Base-by-base conservation (phyloP, 306 rosid genomes). In the Pterocarpus santalinus region DNA sequence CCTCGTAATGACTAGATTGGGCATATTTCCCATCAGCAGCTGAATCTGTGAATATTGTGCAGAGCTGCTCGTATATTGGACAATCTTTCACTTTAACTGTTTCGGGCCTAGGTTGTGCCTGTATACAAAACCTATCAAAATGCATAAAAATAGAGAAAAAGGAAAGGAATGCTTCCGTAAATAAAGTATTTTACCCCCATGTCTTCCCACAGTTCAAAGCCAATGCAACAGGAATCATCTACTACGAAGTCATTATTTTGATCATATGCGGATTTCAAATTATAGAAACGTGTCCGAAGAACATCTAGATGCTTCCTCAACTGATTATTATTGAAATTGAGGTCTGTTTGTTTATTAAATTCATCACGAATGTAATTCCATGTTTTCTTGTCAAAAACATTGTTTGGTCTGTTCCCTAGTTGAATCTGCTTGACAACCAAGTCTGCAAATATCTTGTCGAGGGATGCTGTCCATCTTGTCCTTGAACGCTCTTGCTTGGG, bases 301-400 rank as follows among this genome's bases (percentile, higher is more conserved):
- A 94, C 97, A 84, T 92, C 97, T 76, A 94, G 82, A 85, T 94
- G 97, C 90, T 94, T 94, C 90, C 98, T 86, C 89, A 94, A 71
- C 76, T 94, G 98, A 80, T 94, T 94, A 71, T 92, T 94, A 65
- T 92, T 94, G 92, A 94, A 94, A 81, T 84, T 92, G 78, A 94
- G 95, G 64, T 92, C 90, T 2, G 98, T 92, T 83, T 88, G 84
- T 86, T 77, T 83, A 34, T 94, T 94, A 64, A 90, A 90, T 78
- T 94, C 97, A 56, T 90, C 95, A 7, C 98, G 94, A 73, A 92
- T 92, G 79, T 68, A 84, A 79, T 88, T 94, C 95, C 98, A 90
- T 2, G 98, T 90, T 77, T 94, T 94, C 87, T 94, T 92, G 86
- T 92, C 98, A 46, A 94, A 90, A 80, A 89, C 86, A 73, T 90